A percentile compares a stretch with the other conserved stretches of the same genome.
phyloP scores from a whole-genome alignment of 2,329 filamentous ascomycete genomes.

The Escovopsis weberi region DNA sequence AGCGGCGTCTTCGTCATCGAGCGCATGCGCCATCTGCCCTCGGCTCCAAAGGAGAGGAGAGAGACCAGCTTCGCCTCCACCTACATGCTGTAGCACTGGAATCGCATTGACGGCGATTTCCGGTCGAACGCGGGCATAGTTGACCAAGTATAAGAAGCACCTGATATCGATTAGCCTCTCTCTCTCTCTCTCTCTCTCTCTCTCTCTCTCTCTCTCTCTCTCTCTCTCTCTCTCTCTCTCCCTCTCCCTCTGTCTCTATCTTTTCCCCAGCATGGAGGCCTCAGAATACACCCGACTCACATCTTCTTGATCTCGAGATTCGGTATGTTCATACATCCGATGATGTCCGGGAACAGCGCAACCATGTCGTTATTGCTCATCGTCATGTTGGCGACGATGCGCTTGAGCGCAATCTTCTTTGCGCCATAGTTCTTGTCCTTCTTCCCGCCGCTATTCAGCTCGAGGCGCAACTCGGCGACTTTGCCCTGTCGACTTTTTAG shows the following conservation, averaged over 20 bases:
- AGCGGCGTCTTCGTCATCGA: conserved; percentile 2
- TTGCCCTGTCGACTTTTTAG: conserved; percentile 72
- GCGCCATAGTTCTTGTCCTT: conserved; percentile 93
- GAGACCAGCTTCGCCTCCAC: conserved; percentile 8
- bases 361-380: conserved; percentile 99
- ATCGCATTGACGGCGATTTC: conserved; percentile 90
- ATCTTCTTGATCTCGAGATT: conserved; percentile 99
- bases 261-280: too few species aligned
- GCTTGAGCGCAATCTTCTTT: conserved; percentile 98
- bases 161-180: conserved; percentile 29
- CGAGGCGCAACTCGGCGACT: conserved; percentile 88
- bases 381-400: conserved; percentile 99
- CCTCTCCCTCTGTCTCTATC: neutral
- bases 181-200: neutral
- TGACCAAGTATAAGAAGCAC: conserved; percentile 96
- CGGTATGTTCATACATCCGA: conserved; percentile 86
- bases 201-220: neutral
- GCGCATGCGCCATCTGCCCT: too few species aligned
- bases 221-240: neutral
- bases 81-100: conserved; percentile 67
- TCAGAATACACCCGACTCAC: conserved; percentile 33
- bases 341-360: conserved; percentile 86
- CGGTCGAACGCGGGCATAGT: conserved; percentile 88
- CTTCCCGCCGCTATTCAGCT: conserved; percentile 86
- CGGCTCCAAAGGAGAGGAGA: too few species aligned